Evolutionary conservation across 352 stramenopile species (phyloP), one percentile per base, ranked within the genome.

Genomic region (Pythium diclinum): DNA sequence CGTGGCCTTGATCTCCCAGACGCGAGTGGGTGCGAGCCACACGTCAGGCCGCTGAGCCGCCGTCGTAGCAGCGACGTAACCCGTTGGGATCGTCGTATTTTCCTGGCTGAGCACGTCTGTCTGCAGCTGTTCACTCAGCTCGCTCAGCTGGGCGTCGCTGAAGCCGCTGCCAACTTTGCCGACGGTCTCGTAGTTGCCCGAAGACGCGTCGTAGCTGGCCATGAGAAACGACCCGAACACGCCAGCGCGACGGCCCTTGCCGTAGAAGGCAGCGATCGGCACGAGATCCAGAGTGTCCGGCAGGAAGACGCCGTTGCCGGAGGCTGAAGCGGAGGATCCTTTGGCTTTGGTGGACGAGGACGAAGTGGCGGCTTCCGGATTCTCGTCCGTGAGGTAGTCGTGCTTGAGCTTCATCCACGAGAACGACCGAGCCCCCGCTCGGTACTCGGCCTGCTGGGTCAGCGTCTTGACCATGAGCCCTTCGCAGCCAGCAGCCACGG

Each of bases 1-100:
- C 10, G 97, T 98, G 11, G 96, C 97, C 70, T 98, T 98, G 36
- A 99, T 94, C 74, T 99, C 98, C 97, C 97, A 99, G 16, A 99
- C 96, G 69, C 98, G 83, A 2, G 67, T 78, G 2, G 95, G 87
- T 14, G 88, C 78, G 46, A 99, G 95, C 97, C 97, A 99, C 54
- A 97, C 85, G 63, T 98, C 91, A 2, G 91, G 89, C 54, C 82
- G 75, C 40, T 69, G 65, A 3, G 63, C 56, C 0, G 63, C 56
- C 2, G 54, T 63, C 34, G 34, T 63, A 3, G 48, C 46, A 19
- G 62, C 62, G 5, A 68, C 28, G 38, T 68, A 68, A 1, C 54
- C 62, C 4, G 40, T 53, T 8, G 62, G 62, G 13, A 63, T 13
- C 19, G 36, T 25, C 3, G 33, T 65, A 6, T 42, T 30, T 28